Evolutionary conservation across 805 yeast species (phyloP), one percentile per base, ranked within the genome.

Genomic region (Kluyveromyces starmeri): DNA sequence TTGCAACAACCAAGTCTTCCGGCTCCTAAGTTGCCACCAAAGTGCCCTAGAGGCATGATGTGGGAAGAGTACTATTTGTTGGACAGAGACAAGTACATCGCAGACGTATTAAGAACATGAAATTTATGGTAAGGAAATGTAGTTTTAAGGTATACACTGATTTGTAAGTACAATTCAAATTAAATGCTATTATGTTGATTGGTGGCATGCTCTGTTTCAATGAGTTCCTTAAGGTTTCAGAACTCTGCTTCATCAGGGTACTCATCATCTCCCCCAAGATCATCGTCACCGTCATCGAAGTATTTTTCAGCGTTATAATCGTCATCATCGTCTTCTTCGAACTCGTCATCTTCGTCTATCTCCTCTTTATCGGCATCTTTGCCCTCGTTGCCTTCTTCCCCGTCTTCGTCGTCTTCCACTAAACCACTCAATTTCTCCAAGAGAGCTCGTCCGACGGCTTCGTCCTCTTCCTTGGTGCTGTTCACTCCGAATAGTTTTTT

Each of bases 251-350:
- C 78, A 37, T 73, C 78, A 21, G 69, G 73, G 21, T 62, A 69
- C 29, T 67, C 73, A 33, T 70, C 75, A 27, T 66, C 74, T 34
- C 56, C 67, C 19, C 64, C 65, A 33, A 58, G 61, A 38, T 71
- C 69, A 25, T 71, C 76, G 32, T 61, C 64, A 24, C 78, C 82
- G 43, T 71, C 79, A 44, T 74, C 79, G 51, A 74, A 74, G 50
- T 74, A 73, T 51, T 71, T 71, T 41, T 73, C 78, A 9, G 78
- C 79, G 45, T 74, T 73, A 47, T 73, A 73, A 46, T 74, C 81
- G 40, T 73, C 78, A 41, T 74, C 79, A 21, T 72, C 80, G 36
- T 50, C 58, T 17, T 73, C 79, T 37, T 71, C 78, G 40, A 65
- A 69, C 37, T 70, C 77, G 41, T 72, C 79, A 42, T 73, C 79